phyloP scores from a whole-genome alignment of 768 basidiomycete genomes.

The Boletellus emodensis region DNA sequence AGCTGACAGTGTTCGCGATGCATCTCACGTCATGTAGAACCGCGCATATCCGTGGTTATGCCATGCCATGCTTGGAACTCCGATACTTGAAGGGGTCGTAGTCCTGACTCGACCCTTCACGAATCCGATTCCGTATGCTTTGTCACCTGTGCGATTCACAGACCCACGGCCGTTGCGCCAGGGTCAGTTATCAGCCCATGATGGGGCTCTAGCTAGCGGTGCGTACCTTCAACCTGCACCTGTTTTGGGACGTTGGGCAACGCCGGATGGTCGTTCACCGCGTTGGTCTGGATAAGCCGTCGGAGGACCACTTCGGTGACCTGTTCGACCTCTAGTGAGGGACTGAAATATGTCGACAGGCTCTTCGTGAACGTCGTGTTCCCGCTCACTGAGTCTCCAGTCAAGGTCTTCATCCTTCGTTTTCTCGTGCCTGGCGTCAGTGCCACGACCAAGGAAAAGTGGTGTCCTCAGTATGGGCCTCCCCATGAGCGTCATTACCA shows the following conservation, averaged over 20 bases:
- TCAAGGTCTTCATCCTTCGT: slow-evolving; percentile 62
- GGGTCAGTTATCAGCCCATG: slow-evolving; percentile 51
- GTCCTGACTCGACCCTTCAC: neutral
- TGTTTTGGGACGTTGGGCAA: neutral
- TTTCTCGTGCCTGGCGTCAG: too few species aligned
- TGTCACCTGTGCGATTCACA: slow-evolving; percentile 60
- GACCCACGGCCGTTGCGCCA: slow-evolving; percentile 55
- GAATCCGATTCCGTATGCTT: slow-evolving; percentile 76
- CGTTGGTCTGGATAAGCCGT: slow-evolving; percentile 63
- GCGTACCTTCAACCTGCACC: neutral
- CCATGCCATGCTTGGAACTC: too few species aligned
- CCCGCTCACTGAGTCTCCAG: slow-evolving; percentile 53
- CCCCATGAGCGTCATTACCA: slow-evolving; percentile 59
- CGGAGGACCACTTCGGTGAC: slow-evolving; percentile 60
- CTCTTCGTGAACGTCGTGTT: slow-evolving; percentile 62
- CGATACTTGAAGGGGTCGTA: neutral
- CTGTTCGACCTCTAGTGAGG: too few species aligned
- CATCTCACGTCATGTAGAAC: too few species aligned
- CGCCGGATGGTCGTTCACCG: slow-evolving; percentile 20
- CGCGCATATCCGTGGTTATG: too few species aligned
- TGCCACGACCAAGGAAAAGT: too few species aligned
- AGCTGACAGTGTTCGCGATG: too few species aligned
- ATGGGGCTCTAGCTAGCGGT: slow-evolving; percentile 50
- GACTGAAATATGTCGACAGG: slow-evolving; percentile 29
- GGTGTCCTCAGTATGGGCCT: slow-evolving; percentile 57